Evolutionary conservation across 306 rosid species (phyloP).

Genomic region (Clitoria ternatea): DNA sequence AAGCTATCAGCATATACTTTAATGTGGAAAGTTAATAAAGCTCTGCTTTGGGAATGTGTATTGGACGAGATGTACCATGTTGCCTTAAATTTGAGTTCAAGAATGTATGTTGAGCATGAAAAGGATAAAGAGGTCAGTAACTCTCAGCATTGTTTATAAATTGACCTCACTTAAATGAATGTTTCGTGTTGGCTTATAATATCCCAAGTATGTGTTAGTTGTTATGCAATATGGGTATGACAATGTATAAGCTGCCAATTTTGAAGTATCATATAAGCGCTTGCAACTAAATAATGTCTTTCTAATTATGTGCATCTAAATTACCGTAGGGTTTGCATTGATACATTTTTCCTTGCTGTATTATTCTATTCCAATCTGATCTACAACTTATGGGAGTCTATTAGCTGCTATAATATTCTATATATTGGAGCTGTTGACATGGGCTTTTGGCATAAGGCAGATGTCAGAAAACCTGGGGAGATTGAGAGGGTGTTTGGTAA

Average conservation of each 20-base stretch:
- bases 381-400: neutral
- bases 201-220: neutral
- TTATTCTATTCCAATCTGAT: neutral
- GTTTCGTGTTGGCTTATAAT: neutral
- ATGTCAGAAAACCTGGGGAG: neutral
- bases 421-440: conserved; percentile 1
- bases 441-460: neutral
- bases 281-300: neutral
- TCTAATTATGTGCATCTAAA: neutral
- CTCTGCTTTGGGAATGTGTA: conserved; percentile 56
- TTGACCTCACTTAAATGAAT: neutral
- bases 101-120: conserved; percentile 58
- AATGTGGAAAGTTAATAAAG: conserved; percentile 78
- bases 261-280: neutral
- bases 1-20: conserved; percentile 26
- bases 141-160: neutral
- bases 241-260: neutral
- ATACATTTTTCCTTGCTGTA: neutral
- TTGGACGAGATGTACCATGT: conserved; percentile 90
- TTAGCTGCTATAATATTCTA: neutral
- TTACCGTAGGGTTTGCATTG: neutral
- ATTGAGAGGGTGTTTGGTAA: too few species aligned
- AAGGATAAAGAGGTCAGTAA: conserved; percentile 61
- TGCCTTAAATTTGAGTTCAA: conserved; percentile 71
- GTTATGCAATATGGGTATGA: neutral